Percentiles rank a stretch among this genome's conserved stretches.
These are phyloP conservation scores for Phylloporus sp. DNA, from an alignment of 768 basidiomycete genomes.

Conservation along the genomic window DNA sequence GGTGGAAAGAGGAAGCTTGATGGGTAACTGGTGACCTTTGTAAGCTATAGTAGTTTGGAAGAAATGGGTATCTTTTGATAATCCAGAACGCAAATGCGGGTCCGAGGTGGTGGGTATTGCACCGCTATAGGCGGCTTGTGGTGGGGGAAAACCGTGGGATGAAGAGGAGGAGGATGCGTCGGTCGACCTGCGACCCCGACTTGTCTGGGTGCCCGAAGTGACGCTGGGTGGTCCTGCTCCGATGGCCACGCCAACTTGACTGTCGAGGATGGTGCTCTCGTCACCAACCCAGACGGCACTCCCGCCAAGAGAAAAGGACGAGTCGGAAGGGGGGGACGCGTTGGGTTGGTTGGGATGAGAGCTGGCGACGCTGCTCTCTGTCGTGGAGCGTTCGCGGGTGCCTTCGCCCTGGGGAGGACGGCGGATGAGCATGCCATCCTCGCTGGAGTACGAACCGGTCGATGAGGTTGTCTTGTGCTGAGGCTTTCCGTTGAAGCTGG, in stretches of 20 bases:
- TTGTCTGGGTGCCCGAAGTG: conserved; percentile 40
- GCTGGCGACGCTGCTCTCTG: conserved; percentile 35
- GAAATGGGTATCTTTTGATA: conserved; percentile 88
- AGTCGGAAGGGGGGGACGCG: conserved; percentile 60
- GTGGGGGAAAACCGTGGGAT: conserved; percentile 46
- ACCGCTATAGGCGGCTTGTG: conserved; percentile 34
- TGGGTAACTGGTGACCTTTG: conserved; percentile 78
- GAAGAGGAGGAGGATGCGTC: conserved; percentile 67
- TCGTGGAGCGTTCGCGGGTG: conserved; percentile 36
- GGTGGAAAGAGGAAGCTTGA: conserved; percentile 83
- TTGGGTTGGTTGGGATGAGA: conserved; percentile 27
- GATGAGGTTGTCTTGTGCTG: conserved; percentile 48
- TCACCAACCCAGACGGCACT: conserved; percentile 84
- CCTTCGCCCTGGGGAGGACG: conserved; percentile 26
- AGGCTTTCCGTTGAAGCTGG: conserved; percentile 26
- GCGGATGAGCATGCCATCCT: conserved; percentile 56
- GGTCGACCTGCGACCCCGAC: conserved; percentile 57
- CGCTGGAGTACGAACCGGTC: conserved; percentile 60
- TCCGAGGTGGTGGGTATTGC: conserved; percentile 44
- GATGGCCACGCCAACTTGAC: conserved; percentile 32
- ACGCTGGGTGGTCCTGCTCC: conserved; percentile 46
- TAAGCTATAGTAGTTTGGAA: conserved; percentile 84
- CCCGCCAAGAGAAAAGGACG: conserved; percentile 72
- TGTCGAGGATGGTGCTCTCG: conserved; percentile 53
- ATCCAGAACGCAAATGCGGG: conserved; percentile 41